A percentile compares a stretch with the other conserved stretches of the same genome.
These are phyloP conservation scores for Nannizziopsis barbatae DNA, from an alignment of 2,329 filamentous ascomycete species.

Conservation along the genomic window DNA sequence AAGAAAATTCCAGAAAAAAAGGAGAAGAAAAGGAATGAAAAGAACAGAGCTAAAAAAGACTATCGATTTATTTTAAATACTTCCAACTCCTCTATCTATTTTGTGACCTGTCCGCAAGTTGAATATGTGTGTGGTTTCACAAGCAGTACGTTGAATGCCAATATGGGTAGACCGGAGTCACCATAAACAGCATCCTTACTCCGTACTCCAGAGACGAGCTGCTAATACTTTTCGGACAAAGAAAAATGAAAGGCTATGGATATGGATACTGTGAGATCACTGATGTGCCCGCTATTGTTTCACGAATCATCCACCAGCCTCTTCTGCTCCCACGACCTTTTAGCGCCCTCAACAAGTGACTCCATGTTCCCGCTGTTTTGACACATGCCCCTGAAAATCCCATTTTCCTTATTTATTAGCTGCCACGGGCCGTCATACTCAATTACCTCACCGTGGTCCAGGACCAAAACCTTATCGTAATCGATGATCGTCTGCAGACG, in stretches of 20 bases:
- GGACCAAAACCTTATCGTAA: constrained; percentile 91
- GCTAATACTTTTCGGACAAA: not conserved
- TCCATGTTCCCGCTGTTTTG: constrained; percentile 57
- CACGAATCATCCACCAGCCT: constrained; percentile 36
- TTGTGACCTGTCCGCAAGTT: no score
- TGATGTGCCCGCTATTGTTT: not conserved
- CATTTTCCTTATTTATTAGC: constrained; percentile 59
- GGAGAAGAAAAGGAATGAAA: no score
- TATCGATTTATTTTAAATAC: no score
- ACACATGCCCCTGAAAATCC: constrained; percentile 57
- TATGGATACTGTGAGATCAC: no score
- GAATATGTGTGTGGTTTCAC: no score
- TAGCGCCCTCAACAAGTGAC: constrained; percentile 44
- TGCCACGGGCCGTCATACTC: constrained; percentile 88
- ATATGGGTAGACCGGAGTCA: no score
- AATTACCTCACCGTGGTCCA: constrained; percentile 77
- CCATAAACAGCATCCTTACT: no score
- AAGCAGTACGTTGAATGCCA: no score
- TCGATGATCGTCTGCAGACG: constrained; percentile 93
- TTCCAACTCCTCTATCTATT: no score
- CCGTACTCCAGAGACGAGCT: no score
- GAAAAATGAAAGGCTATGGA: not conserved
- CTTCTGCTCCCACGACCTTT: constrained; percentile 39
- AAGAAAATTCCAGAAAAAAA: not conserved
- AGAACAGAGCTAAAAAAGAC: no score